Evolutionary conservation across 805 yeast genomes (phyloP).

Genomic region (Lipomyces kockii): DNA sequence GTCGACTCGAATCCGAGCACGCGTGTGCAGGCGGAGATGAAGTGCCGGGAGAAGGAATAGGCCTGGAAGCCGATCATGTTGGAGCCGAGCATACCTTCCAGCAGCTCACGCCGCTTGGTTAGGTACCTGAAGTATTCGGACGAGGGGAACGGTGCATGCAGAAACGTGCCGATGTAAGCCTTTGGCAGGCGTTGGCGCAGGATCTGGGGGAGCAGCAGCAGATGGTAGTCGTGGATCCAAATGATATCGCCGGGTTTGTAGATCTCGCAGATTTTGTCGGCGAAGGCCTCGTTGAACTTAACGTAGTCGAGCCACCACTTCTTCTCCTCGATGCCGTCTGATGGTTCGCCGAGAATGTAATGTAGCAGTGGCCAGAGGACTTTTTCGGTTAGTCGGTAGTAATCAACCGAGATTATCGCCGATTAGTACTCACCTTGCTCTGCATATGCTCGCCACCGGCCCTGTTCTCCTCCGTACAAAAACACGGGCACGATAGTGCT

Average conservation of each 20-base stretch:
- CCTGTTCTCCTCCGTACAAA: slow-evolving; percentile 78
- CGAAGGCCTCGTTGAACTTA: slow-evolving; percentile 86
- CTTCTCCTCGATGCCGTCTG: slow-evolving; percentile 69
- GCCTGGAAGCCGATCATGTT: slow-evolving; percentile 86
- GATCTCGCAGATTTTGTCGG: slow-evolving; percentile 70
- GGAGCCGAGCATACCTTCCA: slow-evolving; percentile 92
- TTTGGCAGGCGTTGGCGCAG: slow-evolving; percentile 76
- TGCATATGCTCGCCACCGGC: slow-evolving; percentile 68
- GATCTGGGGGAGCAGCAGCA: slow-evolving; percentile 79
- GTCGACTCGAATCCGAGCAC: slow-evolving; percentile 73
- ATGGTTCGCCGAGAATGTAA: slow-evolving; percentile 79
- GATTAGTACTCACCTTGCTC: slow-evolving; percentile 31
- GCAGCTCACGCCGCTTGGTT: slow-evolving; percentile 76
- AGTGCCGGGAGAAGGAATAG: slow-evolving; percentile 85
- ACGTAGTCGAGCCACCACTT: slow-evolving; percentile 91
- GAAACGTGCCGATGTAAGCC: slow-evolving; percentile 73
- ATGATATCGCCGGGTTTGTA: slow-evolving; percentile 89
- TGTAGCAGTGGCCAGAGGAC: slow-evolving; percentile 91
- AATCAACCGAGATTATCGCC: not conserved
- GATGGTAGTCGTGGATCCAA: slow-evolving; percentile 91
- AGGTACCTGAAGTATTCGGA: slow-evolving; percentile 91
- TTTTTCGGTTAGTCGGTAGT: not conserved
- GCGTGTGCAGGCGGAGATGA: slow-evolving; percentile 86
- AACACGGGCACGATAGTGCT: slow-evolving; percentile 81
- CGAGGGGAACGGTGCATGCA: slow-evolving; percentile 94